Percentiles rank a stretch among this genome's conserved stretches.
Conservation (phyloP, 2,329 filamentous ascomycete genomes). For the Boeremia lycopersici region DNA sequence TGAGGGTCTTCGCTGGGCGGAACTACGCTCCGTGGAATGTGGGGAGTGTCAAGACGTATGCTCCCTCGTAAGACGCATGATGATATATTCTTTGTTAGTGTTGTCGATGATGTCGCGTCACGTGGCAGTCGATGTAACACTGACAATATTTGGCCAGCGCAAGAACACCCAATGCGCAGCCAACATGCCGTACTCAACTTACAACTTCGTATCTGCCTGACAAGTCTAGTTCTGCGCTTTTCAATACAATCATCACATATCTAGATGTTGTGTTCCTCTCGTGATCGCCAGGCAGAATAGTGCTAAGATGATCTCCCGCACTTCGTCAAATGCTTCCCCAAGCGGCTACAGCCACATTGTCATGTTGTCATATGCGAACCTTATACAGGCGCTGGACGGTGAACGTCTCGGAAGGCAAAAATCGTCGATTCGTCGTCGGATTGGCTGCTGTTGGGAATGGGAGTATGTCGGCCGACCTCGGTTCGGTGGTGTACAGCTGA, state of each 20-base stretch:
- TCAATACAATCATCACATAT: not conserved
- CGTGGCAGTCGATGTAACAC: too few species aligned
- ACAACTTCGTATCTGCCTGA: not conserved
- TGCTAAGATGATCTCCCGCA: not conserved
- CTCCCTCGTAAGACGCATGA: too few species aligned
- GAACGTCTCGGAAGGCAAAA: not conserved
- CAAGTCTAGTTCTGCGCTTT: not conserved
- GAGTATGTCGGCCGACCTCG: not conserved
- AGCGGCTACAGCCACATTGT: not conserved
- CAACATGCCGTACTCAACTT: not conserved
- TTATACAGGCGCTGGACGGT: not conserved
- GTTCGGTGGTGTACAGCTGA: not conserved
- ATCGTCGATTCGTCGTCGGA: not conserved
- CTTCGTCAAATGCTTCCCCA: not conserved
- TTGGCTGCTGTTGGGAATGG: too few species aligned
- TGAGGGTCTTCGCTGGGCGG: too few species aligned
- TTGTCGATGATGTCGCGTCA: too few species aligned
- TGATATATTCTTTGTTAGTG: too few species aligned
- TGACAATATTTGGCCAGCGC: too few species aligned
- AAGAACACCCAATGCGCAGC: too few species aligned
- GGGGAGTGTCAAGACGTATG: too few species aligned
- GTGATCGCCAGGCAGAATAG: not conserved
- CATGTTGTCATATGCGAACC: not conserved
- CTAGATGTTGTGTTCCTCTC: not conserved
- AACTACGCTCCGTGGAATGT: not conserved